Base-by-base conservation (phyloP, 768 basidiomycete species). In the Boletus rex-veris region DNA sequence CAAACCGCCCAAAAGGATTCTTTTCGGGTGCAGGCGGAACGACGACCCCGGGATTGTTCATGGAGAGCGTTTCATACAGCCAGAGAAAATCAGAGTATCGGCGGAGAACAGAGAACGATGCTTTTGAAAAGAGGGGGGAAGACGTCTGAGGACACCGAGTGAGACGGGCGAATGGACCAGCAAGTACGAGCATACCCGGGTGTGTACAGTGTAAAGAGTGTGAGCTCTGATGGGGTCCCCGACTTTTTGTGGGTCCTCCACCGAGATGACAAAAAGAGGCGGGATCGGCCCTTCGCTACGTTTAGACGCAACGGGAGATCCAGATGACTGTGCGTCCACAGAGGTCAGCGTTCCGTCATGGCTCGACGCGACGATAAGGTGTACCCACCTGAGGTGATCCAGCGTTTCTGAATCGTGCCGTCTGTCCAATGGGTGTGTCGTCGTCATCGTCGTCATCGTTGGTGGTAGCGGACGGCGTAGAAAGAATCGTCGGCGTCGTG, bases 1-100 rank as follows among this genome's bases (percentile, higher is more conserved):
- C 90, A 71, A 99, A 99, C 16, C 97, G 84, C 7, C 92, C 93
- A 61, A 97, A 91, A 0, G 92, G 75, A 56, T 88, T 92, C 77
- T 99, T 99, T 70, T 96, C 97, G 0, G 97, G 97, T 6, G 89
- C 90, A 0, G 96, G 96, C 8, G 97, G 97, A 0, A 99, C 93
- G 37, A 98, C 88, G 3, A 98, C 94, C 9, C 97, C 97, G 4
- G 96, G 95, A 65, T 98, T 98, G 71, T 98, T 98, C 60, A 73
- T 68, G 0, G 85, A 86, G 2, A 99, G 80, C 0, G 88, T 84
- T 64, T 94, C 92, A 69, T 91, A 97, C 1, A 99, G 72, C 97
- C 97, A 98, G 18, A 98, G 80, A 64, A 98, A 99, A 71, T 99
- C 96, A 7, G 92, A 93, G 71, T 97, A 99, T 31, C 97, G 86